Conservation (phyloP, 192 early-diverging fungal species). For the Gamsiella multidivaricata region DNA sequence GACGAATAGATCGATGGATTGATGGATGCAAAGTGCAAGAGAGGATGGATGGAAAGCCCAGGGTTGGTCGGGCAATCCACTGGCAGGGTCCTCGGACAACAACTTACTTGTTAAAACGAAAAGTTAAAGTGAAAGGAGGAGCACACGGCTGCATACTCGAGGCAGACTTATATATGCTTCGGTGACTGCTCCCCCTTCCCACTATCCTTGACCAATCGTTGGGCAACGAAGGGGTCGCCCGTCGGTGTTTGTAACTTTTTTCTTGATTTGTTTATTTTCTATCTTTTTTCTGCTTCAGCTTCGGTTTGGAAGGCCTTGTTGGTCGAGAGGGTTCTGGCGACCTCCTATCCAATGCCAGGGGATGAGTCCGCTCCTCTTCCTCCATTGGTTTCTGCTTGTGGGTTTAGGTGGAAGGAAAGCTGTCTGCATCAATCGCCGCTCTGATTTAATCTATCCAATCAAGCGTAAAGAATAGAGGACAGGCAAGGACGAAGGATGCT, state of each 20-base stretch:
- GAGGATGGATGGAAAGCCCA: not conserved
- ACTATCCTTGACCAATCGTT: not conserved
- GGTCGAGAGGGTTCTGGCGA: no score
- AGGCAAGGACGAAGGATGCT: no score
- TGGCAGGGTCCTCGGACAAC: not conserved
- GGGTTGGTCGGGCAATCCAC: not conserved
- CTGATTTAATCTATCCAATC: no score
- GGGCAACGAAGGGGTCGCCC: no score
- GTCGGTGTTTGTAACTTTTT: no score
- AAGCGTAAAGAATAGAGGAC: no score
- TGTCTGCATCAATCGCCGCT: no score
- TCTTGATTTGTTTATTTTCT: no score
- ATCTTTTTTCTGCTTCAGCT: no score
- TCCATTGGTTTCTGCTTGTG: not conserved
- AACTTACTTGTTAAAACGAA: constrained; percentile 42
- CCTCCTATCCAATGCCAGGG: no score
- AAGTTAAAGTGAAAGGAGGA: constrained; percentile 39
- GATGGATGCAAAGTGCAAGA: constrained; percentile 9
- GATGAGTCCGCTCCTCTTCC: not conserved
- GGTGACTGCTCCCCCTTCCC: not conserved
- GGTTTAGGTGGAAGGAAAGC: no score
- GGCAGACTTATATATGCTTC: not conserved
- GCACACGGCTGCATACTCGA: not conserved
- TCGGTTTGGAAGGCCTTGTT: no score
- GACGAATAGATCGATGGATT: constrained; percentile 30